phyloP scores from a whole-genome alignment of 345 rosid species.

The Iberis pinnata region DNA sequence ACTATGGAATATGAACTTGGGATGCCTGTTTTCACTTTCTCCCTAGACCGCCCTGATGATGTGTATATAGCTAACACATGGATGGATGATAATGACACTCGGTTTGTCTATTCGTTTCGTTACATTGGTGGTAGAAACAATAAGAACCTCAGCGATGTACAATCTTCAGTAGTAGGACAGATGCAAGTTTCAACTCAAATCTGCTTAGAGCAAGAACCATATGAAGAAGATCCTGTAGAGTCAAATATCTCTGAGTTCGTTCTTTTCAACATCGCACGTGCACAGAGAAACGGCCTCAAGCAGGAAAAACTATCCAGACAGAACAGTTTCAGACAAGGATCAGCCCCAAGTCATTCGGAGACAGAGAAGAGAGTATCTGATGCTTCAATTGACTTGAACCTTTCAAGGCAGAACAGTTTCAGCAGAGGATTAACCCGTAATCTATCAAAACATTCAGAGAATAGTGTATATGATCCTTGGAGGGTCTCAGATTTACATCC shows the following conservation, averaged over 20 bases:
- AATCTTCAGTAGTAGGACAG: slow-evolving; percentile 60
- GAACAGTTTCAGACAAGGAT: slow-evolving; percentile 25
- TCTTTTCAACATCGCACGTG: slow-evolving; percentile 54
- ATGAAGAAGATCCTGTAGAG: slow-evolving; percentile 35
- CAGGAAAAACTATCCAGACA: slow-evolving; percentile 24
- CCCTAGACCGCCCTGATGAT: slow-evolving; percentile 53
- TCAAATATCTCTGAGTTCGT: slow-evolving; percentile 75
- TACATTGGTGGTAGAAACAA: slow-evolving; percentile 48
- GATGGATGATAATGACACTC: slow-evolving; percentile 51
- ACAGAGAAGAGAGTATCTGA: slow-evolving; percentile 22
- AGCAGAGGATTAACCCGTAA: slow-evolving; percentile 19
- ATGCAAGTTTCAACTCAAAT: slow-evolving; percentile 77
- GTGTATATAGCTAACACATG: slow-evolving; percentile 64
- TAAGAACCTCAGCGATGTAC: slow-evolving; percentile 40
- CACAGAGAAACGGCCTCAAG: slow-evolving; percentile 32
- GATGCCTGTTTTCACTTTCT: slow-evolving; percentile 60
- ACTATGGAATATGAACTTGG: slow-evolving; percentile 55
- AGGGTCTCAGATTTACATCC: slow-evolving; percentile 40
- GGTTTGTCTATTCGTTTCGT: slow-evolving; percentile 69
- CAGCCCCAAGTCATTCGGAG: slow-evolving; percentile 21
- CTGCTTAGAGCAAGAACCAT: slow-evolving; percentile 45
- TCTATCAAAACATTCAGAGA: slow-evolving; percentile 33
- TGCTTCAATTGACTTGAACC: slow-evolving; percentile 33
- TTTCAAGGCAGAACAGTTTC: slow-evolving; percentile 29
- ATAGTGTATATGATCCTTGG: slow-evolving; percentile 36